A percentile compares a stretch with the other conserved stretches of the same genome.
phyloP scores from a whole-genome alignment of 2,329 filamentous ascomycete species.

The Colletotrichum phormii region DNA sequence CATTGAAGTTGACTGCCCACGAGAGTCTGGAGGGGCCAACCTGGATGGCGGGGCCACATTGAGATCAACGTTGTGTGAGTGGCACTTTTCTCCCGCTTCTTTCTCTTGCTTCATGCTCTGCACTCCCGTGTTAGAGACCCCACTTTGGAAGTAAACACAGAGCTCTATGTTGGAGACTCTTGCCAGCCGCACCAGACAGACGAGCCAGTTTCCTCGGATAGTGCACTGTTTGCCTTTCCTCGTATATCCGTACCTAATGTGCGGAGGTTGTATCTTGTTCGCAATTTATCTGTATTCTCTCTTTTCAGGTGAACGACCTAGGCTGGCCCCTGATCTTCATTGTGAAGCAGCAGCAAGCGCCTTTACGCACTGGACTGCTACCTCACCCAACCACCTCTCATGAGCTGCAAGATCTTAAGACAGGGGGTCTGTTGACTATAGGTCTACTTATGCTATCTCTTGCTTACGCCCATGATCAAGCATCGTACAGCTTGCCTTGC shows the following conservation, averaged over 20 bases:
- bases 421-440: slow-evolving; percentile 4
- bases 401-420: background rate
- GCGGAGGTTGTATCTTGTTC: background rate
- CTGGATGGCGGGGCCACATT: background rate
- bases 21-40: background rate
- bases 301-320: slow-evolving; percentile 9
- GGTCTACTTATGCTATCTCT: background rate
- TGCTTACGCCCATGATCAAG: background rate
- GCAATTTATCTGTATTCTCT: slow-evolving; percentile 19
- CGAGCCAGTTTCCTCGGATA: background rate
- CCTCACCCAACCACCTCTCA: background rate
- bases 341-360: slow-evolving; percentile 2
- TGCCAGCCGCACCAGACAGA: background rate
- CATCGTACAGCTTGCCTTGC: background rate
- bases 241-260: background rate
- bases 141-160: background rate
- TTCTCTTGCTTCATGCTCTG: background rate
- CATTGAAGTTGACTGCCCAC: background rate
- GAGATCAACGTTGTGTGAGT: background rate
- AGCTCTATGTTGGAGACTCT: background rate
- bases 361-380: slow-evolving; percentile 11
- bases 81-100: background rate
- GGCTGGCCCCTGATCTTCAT: slow-evolving; percentile 27
- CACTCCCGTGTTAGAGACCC: background rate
- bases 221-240: background rate